Evolutionary conservation across 768 basidiomycete genomes (phyloP).

Genomic region (Mycena rosella): DNA sequence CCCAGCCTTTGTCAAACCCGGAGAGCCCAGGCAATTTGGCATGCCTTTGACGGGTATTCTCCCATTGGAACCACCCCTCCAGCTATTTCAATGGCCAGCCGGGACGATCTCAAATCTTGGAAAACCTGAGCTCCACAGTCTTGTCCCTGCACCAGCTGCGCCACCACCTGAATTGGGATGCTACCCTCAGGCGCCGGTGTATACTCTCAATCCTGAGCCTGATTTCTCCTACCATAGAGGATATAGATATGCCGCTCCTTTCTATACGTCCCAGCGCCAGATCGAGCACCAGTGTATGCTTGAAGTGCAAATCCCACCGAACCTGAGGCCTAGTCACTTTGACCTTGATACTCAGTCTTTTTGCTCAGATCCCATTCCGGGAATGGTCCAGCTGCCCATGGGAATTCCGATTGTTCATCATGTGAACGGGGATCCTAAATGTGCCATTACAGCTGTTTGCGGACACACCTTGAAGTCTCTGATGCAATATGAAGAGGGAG

Average conservation of each 20-base stretch:
- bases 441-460: slow-evolving; percentile 18
- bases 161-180: not conserved
- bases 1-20: too few species aligned
- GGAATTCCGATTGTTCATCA: slow-evolving; percentile 27
- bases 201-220: not conserved
- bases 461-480: slow-evolving; percentile 6
- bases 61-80: not conserved
- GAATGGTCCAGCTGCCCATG: slow-evolving; percentile 26
- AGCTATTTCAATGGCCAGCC: not conserved
- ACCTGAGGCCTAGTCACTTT: not conserved
- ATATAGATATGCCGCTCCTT: slow-evolving; percentile 10
- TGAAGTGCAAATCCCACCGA: slow-evolving; percentile 9
- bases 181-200: slow-evolving; percentile 8
- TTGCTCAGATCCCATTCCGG: slow-evolving; percentile 17
- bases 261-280: not conserved
- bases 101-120: not conserved
- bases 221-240: slow-evolving; percentile 14
- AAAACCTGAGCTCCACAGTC: not conserved
- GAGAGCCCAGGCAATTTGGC: not conserved
- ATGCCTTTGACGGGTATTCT: not conserved
- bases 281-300: slow-evolving; percentile 9
- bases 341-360: not conserved
- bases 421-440: slow-evolving; percentile 15
- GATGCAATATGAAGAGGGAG: slow-evolving; percentile 7
- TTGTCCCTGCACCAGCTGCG: not conserved